These are phyloP conservation scores for Myxozyma mucilagina DNA, from an alignment of 805 yeast genomes.

Conservation along the genomic window DNA sequence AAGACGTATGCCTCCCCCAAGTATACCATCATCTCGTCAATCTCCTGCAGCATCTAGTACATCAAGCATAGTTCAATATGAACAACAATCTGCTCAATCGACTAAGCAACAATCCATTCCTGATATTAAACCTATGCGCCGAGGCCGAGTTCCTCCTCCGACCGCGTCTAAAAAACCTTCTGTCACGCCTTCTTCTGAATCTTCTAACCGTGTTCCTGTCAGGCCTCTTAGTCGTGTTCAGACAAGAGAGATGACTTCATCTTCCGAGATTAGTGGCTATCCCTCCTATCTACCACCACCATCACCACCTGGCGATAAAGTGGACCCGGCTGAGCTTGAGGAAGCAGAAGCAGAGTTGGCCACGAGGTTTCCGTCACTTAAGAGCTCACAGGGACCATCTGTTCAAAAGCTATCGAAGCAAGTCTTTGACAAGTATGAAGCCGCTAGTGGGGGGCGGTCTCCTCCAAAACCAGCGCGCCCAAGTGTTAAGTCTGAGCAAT, in stretches of 20 bases:
- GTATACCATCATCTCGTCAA: background rate
- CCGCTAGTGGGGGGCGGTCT: background rate
- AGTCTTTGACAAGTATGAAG: constrained; percentile 10
- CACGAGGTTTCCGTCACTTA: constrained; percentile 8
- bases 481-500: constrained; percentile 6
- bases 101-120: constrained; percentile 9
- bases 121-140: constrained; percentile 30
- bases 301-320: constrained; percentile 11
- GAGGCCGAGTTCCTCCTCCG: constrained; percentile 30
- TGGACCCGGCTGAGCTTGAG: constrained; percentile 2
- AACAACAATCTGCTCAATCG: background rate
- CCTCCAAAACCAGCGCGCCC: background rate
- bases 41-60: background rate
- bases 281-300: constrained; percentile 23
- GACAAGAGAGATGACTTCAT: constrained; percentile 7
- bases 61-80: constrained; percentile 15
- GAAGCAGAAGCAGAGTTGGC: constrained; percentile 16
- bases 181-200: background rate
- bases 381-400: background rate
- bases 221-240: background rate
- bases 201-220: constrained; percentile 3
- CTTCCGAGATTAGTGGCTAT: constrained; percentile 10
- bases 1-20: constrained; percentile 24
- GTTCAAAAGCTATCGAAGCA: background rate
- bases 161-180: background rate